Evolutionary conservation across 2,329 filamentous ascomycete genomes (phyloP).

Genomic region (Pezicula radicicola): DNA sequence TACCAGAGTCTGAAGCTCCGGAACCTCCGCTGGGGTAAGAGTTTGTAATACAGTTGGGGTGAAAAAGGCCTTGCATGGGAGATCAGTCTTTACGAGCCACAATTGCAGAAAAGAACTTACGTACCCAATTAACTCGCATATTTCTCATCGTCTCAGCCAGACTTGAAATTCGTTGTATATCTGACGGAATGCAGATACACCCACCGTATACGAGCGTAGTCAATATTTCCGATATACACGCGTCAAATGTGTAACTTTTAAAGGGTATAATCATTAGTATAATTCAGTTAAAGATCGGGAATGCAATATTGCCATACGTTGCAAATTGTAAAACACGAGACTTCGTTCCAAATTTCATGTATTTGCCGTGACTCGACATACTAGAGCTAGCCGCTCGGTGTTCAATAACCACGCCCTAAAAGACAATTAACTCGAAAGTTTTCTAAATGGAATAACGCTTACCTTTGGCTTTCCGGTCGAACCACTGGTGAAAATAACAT

Average conservation of each 20-base stretch:
- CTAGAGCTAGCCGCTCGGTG: not conserved
- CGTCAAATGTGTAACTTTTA: not conserved
- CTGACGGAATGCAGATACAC: constrained; percentile 4
- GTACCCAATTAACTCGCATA: constrained; percentile 1
- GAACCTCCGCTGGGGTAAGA: not conserved
- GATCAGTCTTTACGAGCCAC: no score
- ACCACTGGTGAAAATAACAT: constrained; percentile 3
- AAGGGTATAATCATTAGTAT: no score
- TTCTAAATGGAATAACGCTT: constrained; percentile 7
- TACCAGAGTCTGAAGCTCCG: constrained; percentile 1
- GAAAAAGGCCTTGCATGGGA: not conserved
- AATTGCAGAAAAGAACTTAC: not conserved
- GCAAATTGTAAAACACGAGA: constrained; percentile 1
- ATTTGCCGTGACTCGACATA: not conserved
- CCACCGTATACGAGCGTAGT: constrained; percentile 1
- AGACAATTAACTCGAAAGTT: no score
- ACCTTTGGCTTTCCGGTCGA: constrained; percentile 3
- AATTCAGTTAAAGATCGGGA: not conserved
- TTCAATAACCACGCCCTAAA: constrained; percentile 1
- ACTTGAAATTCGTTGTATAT: constrained; percentile 3
- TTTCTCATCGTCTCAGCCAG: constrained; percentile 1
- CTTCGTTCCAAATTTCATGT: not conserved
- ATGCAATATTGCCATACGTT: not conserved
- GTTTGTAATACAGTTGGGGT: constrained; percentile 3
- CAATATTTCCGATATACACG: constrained; percentile 1